A percentile compares a stretch with the other conserved stretches of the same genome.
phyloP scores from a whole-genome alignment of 2,329 filamentous ascomycete species.

The Alternaria sp. region DNA sequence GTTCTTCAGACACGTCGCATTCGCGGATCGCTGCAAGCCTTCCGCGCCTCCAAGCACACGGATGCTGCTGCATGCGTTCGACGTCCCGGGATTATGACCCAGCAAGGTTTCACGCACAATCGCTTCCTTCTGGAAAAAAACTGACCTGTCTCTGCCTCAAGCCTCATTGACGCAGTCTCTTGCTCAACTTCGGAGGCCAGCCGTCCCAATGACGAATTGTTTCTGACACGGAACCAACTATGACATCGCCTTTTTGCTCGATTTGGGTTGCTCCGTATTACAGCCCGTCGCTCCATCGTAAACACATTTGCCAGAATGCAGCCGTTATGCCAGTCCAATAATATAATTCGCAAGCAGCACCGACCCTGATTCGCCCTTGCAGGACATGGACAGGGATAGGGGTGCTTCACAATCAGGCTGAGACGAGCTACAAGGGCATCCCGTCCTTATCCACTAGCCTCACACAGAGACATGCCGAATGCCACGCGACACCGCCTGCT shows the following conservation, averaged over 20 bases:
- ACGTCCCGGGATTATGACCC: slow-evolving; percentile 31
- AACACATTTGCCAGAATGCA: slow-evolving; percentile 36
- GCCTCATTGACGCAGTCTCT: slow-evolving; percentile 10
- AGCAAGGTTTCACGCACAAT: slow-evolving; percentile 42
- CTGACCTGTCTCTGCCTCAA: slow-evolving; percentile 25
- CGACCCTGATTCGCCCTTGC: slow-evolving; percentile 33
- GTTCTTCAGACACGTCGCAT: slow-evolving; percentile 37
- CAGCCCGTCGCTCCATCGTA: slow-evolving; percentile 23
- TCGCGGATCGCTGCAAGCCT: slow-evolving; percentile 44
- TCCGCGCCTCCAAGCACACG: slow-evolving; percentile 41
- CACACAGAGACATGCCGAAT: slow-evolving; percentile 17
- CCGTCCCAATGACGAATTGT: slow-evolving; percentile 17
- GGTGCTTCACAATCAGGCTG: slow-evolving; percentile 28
- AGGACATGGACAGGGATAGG: not conserved
- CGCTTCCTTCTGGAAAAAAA: slow-evolving; percentile 28
- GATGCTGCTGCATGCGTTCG: slow-evolving; percentile 41
- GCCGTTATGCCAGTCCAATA: slow-evolving; percentile 40
- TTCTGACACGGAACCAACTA: slow-evolving; percentile 28
- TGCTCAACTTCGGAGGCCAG: slow-evolving; percentile 7
- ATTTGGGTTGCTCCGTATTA: slow-evolving; percentile 29
- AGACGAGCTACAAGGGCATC: slow-evolving; percentile 33
- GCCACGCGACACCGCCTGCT: slow-evolving; percentile 20
- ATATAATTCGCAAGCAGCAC: slow-evolving; percentile 35
- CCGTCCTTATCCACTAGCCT: slow-evolving; percentile 25
- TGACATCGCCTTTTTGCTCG: slow-evolving; percentile 26